Evolutionary conservation across 495 filamentous ascomycete species (phyloP).

Genomic region (Cercophora scortea): DNA sequence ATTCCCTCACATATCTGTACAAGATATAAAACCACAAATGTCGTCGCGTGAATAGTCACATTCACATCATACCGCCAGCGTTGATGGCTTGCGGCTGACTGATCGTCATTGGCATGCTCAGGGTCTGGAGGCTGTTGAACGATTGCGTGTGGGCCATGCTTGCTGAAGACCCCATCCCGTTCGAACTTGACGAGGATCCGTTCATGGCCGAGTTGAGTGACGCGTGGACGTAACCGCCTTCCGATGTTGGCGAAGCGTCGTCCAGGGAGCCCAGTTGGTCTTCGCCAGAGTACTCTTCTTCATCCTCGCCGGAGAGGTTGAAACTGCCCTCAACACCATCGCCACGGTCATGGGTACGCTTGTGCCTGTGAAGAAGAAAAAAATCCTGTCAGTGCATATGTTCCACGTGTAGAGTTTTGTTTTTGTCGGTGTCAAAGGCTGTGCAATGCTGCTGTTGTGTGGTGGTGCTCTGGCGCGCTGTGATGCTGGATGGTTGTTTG

Average conservation of each 20-base stretch:
- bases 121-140: conserved; percentile 44
- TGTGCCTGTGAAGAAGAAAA: conserved; percentile 58
- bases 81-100: conserved; percentile 40
- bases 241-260: conserved; percentile 63
- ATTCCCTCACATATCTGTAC: conserved; percentile 2
- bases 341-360: conserved; percentile 82
- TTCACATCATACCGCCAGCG: conserved; percentile 33
- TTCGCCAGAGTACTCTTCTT: conserved; percentile 59
- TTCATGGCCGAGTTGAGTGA: conserved; percentile 35
- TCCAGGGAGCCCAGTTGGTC: conserved; percentile 69
- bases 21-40: conserved; percentile 9
- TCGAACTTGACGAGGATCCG: conserved; percentile 19
- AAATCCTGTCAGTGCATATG: conserved; percentile 24
- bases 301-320: conserved; percentile 62
- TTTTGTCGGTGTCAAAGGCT: conserved; percentile 1
- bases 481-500: conserved; percentile 16
- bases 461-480: conserved; percentile 10
- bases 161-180: conserved; percentile 17
- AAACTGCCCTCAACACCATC: conserved; percentile 63
- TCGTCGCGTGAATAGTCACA: background rate
- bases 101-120: conserved; percentile 52
- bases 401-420: conserved; percentile 9
- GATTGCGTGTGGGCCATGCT: conserved; percentile 24
- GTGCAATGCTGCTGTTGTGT: conserved; percentile 24
- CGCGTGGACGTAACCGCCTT: conserved; percentile 41